phyloP scores from a whole-genome alignment of 169 alveolate genomes.

The Hepatocystis sp. region DNA sequence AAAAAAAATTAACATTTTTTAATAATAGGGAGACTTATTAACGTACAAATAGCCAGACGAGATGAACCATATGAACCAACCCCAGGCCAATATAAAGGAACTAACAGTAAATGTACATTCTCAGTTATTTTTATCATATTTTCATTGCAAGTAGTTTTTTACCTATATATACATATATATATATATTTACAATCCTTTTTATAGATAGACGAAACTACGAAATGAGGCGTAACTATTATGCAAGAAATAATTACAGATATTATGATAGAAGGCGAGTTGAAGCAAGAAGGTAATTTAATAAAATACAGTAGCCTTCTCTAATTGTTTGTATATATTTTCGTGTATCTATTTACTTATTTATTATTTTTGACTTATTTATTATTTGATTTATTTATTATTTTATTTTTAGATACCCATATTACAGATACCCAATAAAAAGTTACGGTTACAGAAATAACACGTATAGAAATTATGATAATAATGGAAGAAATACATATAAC shows the following conservation, averaged over 20 bases:
- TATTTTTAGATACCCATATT: too few species aligned
- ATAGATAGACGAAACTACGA: too few species aligned
- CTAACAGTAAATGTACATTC: slow-evolving; percentile 47
- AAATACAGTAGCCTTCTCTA: background rate
- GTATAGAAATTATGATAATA: slow-evolving; percentile 33
- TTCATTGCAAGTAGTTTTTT: background rate
- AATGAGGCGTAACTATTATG: slow-evolving; percentile 46
- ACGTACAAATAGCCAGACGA: slow-evolving; percentile 73
- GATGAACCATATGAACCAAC: slow-evolving; percentile 76
- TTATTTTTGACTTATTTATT: too few species aligned
- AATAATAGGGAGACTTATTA: slow-evolving; percentile 61
- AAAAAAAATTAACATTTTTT: too few species aligned
- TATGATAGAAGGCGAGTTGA: slow-evolving; percentile 61
- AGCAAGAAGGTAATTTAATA: slow-evolving; percentile 59
- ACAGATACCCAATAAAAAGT: slow-evolving; percentile 13
- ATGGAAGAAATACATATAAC: slow-evolving; percentile 31
- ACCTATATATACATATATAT: background rate
- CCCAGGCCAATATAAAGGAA: slow-evolving; percentile 72
- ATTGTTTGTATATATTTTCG: background rate
- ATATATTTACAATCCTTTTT: too few species aligned
- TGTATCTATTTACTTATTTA: background rate
- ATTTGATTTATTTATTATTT: too few species aligned
- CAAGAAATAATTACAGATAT: slow-evolving; percentile 57
- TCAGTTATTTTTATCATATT: background rate
- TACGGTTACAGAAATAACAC: slow-evolving; percentile 34